A percentile compares a stretch with the other conserved stretches of the same genome.
phyloP scores from a whole-genome alignment of 305 asterid genomes.

The Nicotiana rustica region DNA sequence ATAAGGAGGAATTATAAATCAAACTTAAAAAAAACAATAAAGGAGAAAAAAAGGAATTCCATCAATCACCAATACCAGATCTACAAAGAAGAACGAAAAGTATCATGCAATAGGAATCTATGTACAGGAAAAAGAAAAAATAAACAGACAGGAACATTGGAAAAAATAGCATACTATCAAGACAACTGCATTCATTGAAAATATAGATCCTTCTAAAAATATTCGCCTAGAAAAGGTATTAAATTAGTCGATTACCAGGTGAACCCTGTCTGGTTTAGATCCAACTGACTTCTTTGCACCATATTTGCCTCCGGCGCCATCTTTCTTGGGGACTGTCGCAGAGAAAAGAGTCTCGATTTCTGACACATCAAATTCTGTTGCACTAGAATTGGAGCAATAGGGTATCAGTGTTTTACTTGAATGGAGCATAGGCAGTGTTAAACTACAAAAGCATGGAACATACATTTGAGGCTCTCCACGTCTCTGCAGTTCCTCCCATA shows the following conservation, averaged over 20 bases:
- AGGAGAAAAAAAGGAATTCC: conserved; percentile 6
- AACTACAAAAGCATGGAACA: conserved; percentile 12
- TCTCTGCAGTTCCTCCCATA: conserved; percentile 98
- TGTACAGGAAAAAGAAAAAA: neutral
- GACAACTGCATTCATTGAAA: neutral
- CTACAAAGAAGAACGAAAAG: neutral
- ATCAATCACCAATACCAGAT: conserved; percentile 16
- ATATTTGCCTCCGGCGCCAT: conserved; percentile 55
- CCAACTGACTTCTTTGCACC: conserved; percentile 86
- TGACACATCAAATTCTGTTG: conserved; percentile 89
- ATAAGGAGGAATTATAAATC: neutral
- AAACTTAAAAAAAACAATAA: neutral
- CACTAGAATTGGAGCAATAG: conserved; percentile 51
- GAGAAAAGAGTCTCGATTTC: conserved; percentile 93
- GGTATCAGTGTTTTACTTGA: conserved; percentile 38
- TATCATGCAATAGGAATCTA: neutral
- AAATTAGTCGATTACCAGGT: conserved; percentile 64
- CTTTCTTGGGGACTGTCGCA: conserved; percentile 75
- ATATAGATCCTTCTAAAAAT: conserved; percentile 7
- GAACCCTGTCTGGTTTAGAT: conserved; percentile 84
- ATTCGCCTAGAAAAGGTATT: neutral
- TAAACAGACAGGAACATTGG: neutral
- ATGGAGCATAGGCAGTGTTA: conserved; percentile 18
- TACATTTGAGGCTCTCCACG: conserved; percentile 90
- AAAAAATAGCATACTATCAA: neutral